These are phyloP conservation scores for Bryoglossum gracile DNA, from an alignment of 495 filamentous ascomycete species.

Conservation along the genomic window DNA sequence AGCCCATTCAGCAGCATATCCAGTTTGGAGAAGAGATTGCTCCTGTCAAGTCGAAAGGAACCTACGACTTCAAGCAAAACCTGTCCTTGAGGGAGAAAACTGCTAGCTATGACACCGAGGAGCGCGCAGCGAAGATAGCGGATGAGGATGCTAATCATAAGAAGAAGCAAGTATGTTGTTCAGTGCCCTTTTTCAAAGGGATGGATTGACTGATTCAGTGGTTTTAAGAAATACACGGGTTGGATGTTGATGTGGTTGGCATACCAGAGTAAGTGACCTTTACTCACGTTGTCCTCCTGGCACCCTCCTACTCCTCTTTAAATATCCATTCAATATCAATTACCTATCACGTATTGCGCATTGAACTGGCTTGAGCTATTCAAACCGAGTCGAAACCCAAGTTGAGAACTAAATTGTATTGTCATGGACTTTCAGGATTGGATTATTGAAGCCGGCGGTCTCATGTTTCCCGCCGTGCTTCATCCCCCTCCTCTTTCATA, in stretches of 20 bases:
- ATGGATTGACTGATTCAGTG: too few relatives aligned
- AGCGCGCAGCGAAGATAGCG: slow-evolving; percentile 20
- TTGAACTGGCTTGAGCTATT: too few relatives aligned
- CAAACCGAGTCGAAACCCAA: too few relatives aligned
- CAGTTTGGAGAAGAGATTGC: slow-evolving; percentile 19
- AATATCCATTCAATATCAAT: too few relatives aligned
- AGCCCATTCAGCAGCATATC: slow-evolving; percentile 3
- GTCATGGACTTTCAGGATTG: too few relatives aligned
- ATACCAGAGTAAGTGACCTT: slow-evolving; percentile 7
- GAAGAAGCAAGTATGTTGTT: slow-evolving; percentile 28
- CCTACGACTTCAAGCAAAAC: slow-evolving; percentile 1
- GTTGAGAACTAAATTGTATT: too few relatives aligned
- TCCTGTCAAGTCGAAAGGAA: slow-evolving; percentile 11
- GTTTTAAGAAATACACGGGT: slow-evolving; percentile 40
- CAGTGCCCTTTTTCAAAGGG: background rate
- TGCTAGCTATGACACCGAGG: slow-evolving; percentile 15
- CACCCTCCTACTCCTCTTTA: too few relatives aligned
- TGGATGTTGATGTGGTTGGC: slow-evolving; percentile 45
- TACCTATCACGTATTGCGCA: too few relatives aligned
- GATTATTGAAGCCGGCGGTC: too few relatives aligned
- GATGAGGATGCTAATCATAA: slow-evolving; percentile 25
- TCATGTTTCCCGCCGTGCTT: too few relatives aligned
- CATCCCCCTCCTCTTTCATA: background rate
- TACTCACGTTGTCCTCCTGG: too few relatives aligned
- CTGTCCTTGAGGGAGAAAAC: slow-evolving; percentile 11